phyloP scores from a whole-genome alignment of 2,329 filamentous ascomycete species.

The Xylariomycetidae sp. region DNA sequence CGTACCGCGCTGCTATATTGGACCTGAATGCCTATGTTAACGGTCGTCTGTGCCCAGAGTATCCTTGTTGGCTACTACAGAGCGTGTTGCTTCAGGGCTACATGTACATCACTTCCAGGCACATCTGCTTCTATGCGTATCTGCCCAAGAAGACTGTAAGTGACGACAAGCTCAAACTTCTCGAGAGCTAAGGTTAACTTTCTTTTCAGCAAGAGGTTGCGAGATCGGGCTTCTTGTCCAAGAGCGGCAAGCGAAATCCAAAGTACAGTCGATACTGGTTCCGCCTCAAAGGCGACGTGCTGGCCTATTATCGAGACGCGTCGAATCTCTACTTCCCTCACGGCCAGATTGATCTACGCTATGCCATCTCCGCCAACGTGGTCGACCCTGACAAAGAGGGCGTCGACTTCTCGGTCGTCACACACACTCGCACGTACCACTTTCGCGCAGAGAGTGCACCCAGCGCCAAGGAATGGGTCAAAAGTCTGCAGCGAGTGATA shows the following conservation, averaged over 20 bases:
- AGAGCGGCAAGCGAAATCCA: slow-evolving; percentile 82
- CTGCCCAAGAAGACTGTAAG: slow-evolving; percentile 84
- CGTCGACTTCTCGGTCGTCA: slow-evolving; percentile 73
- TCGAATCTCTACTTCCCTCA: slow-evolving; percentile 86
- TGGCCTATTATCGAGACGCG: slow-evolving; percentile 82
- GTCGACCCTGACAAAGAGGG: slow-evolving; percentile 73
- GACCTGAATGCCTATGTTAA: too few species aligned
- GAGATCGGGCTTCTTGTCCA: slow-evolving; percentile 84
- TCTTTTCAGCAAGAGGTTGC: slow-evolving; percentile 57
- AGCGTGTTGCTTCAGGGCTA: slow-evolving; percentile 90
- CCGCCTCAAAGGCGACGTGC: slow-evolving; percentile 80
- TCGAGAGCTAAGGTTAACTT: slow-evolving; percentile 8
- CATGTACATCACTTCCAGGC: slow-evolving; percentile 88
- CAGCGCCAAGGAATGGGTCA: slow-evolving; percentile 95
- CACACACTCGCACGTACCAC: slow-evolving; percentile 74
- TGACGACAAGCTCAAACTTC: background rate
- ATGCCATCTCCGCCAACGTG: slow-evolving; percentile 80
- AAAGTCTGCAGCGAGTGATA: slow-evolving; percentile 86
- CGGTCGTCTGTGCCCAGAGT: slow-evolving; percentile 53
- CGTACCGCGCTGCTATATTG: slow-evolving; percentile 5
- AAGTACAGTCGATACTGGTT: slow-evolving; percentile 93
- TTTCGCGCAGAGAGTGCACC: slow-evolving; percentile 83
- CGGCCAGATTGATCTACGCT: slow-evolving; percentile 86
- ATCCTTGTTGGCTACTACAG: slow-evolving; percentile 88
- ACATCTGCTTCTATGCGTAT: slow-evolving; percentile 96